Base-by-base conservation (phyloP, 2,329 filamentous ascomycete species). In the Nemania abortiva region DNA sequence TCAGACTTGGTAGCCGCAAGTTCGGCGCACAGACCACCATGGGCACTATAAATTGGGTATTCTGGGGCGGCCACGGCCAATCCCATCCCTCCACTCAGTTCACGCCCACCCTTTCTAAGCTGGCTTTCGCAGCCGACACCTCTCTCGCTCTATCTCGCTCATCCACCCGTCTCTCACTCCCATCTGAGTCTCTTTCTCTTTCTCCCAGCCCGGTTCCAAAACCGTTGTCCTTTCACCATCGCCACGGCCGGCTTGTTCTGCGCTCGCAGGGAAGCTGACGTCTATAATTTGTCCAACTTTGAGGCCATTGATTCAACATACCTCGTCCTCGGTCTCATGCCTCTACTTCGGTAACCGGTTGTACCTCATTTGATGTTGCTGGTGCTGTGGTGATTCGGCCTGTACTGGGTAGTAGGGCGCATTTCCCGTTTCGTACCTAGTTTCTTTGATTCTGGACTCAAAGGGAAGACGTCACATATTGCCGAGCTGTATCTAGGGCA, bases 91-190 rank as follows among this genome's bases (percentile, higher is more conserved):
- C 66, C 56, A 64, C 65, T 70, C 59, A 63, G 65, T 56, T 71
- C 69, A 69, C 69, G 31, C 71, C 69, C 69, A 64, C 66, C 61
- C 58, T 39, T 57, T 31, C 66, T 53, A 39, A 15, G 66, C 65
- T 63, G 68, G 64, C 57, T 68, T 62, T 73, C 65, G 70, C 70
- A 72, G 64, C 68, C 70, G 52, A 66, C 70, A 71, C 70, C 59
- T 69, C 68, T 62, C 67, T 53, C 65, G 68, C 70, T 70, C 53
- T 57, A 67, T 67, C 61, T 70, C 60, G 63, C 70, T 67, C 66
- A 71, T 58, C 64, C 47, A 39, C 49, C 53, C 56, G 31, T 29
- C 55, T 68, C 68, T 70, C 37, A 67, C 60, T 65, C 47, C 63
- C 66, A 20, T 63, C 45, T 60, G 39, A 58, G 49, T 57, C 58